Evolutionary conservation across 176 grass and related monocot genomes (phyloP), one percentile per base, ranked within the genome.

Genomic region (Thalia dealbata): DNA sequence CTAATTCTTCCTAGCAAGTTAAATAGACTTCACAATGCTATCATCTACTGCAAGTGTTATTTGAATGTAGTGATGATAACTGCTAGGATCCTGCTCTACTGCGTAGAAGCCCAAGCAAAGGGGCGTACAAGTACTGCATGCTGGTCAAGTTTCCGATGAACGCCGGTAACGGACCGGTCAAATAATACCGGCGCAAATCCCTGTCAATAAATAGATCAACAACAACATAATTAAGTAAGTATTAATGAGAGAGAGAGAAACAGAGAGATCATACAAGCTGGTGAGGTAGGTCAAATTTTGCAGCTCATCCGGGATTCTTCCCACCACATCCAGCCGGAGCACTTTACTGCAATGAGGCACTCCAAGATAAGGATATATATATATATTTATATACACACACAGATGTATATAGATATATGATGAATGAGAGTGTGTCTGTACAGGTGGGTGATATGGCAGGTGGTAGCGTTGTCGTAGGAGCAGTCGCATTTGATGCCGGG

Each of bases 161-260:
- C 10, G 89, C 75, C 23, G 92, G 92, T 56, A 96, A 54, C 14
- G 89, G 67, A 3, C 89, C 92, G 15, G 89, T 96, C 75, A 96
- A 63, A 24, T 85, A 89, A 61, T 89, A 91, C 54, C 82, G 78
- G 8, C 0, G 0, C 25, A 96, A 85, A 50, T 87, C 0, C 75
- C 92, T 96, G 86, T 70, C 83, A 43, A 75, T 1, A 38, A 38
- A 38, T 1, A 38, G 32, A 4, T 38, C 5, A 63, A 63, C 13
- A 38, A 38, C 32, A 38, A 38, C 32, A 38, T 38, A 38, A 38
- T 38, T 38, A 1, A 38, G 32, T 2, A 38, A 38, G n/a, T n/a
- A 38, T 38, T 38, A 38, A 26, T 63, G 12, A 0, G 28, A 2
- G 32, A 38, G 3, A 38, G 32, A 38, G 32, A n/a, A n/a, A n/a